A percentile compares a stretch with the other conserved stretches of the same genome.
These are phyloP conservation scores for Tetradesmus obliquus DNA, from an alignment of 139 green algal genomes.

Conservation along the genomic window DNA sequence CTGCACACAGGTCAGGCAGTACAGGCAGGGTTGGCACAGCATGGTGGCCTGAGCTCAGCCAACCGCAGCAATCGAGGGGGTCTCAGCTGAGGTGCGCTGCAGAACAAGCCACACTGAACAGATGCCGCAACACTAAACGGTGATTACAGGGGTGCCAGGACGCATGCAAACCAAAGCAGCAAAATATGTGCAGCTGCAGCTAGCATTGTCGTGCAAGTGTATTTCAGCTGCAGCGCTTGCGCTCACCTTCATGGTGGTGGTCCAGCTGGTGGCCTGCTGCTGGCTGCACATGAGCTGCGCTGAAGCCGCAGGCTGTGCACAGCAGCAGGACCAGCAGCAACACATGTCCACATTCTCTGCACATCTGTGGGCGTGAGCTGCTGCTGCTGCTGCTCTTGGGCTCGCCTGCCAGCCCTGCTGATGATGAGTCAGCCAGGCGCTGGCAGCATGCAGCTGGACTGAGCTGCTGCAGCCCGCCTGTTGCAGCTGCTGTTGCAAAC, in stretches of 20 bases:
- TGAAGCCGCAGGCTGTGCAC: not conserved
- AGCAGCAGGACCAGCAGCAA: not conserved
- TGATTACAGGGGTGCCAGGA: no score
- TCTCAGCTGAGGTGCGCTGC: not conserved
- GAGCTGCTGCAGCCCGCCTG: not conserved
- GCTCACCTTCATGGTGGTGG: not conserved
- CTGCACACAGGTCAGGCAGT: not conserved
- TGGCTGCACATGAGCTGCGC: not conserved
- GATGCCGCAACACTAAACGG: no score
- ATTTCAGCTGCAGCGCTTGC: not conserved
- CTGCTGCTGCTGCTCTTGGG: not conserved
- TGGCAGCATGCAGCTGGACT: not conserved
- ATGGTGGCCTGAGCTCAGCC: no score
- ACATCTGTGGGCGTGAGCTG: not conserved
- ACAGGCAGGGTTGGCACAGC: not conserved
- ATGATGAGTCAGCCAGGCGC: not conserved
- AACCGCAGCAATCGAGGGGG: not conserved
- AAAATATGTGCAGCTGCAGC: not conserved
- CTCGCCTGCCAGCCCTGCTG: not conserved
- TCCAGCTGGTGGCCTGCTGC: not conserved
- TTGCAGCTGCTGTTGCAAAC: constrained; percentile 2
- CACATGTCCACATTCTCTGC: not conserved
- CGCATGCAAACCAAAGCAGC: not conserved
- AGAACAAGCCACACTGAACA: no score
- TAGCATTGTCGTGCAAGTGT: not conserved